Conservation (phyloP, 2,329 filamentous ascomycete genomes). For the Aspergillus amoenus region DNA sequence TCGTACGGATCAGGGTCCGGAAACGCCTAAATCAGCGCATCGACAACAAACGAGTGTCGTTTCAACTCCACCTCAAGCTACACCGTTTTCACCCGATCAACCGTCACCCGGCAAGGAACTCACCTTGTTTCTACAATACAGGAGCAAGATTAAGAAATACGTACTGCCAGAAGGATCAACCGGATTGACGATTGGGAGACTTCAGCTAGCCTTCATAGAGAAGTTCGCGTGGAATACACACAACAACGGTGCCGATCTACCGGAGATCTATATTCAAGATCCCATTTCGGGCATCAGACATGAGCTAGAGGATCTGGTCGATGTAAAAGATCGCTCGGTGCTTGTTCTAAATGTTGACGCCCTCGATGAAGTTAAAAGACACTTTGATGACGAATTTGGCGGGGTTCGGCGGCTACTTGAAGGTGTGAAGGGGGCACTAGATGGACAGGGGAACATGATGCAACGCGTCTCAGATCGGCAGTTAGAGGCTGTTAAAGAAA, state of each 20-base stretch:
- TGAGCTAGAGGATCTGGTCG: slow-evolving; percentile 86
- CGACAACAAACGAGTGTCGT: slow-evolving; percentile 22
- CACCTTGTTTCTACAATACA: slow-evolving; percentile 93
- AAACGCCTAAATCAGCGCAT: slow-evolving; percentile 26
- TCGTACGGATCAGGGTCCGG: slow-evolving; percentile 20
- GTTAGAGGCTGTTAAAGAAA: slow-evolving; percentile 82
- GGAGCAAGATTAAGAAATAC: slow-evolving; percentile 95
- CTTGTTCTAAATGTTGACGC: slow-evolving; percentile 92
- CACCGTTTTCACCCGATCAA: slow-evolving; percentile 58
- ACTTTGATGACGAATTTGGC: slow-evolving; percentile 89
- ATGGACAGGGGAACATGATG: slow-evolving; percentile 77
- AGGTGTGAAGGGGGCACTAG: slow-evolving; percentile 77
- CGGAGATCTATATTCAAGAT: slow-evolving; percentile 97
- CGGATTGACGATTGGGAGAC: slow-evolving; percentile 78
- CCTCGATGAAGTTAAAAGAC: slow-evolving; percentile 92
- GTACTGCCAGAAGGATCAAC: slow-evolving; percentile 79
- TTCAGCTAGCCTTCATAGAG: slow-evolving; percentile 96
- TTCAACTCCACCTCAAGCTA: slow-evolving; percentile 47
- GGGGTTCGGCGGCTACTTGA: slow-evolving; percentile 80
- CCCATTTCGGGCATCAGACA: slow-evolving; percentile 93
- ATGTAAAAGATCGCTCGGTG: slow-evolving; percentile 93
- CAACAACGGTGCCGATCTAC: slow-evolving; percentile 85
- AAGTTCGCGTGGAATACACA: slow-evolving; percentile 99
- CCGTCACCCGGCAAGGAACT: slow-evolving; percentile 78
- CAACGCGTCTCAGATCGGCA: slow-evolving; percentile 88